A percentile compares a stretch with the other conserved stretches of the same genome.
Conservation (phyloP, 179 eudicot genomes). For the Corrigiola litoralis region DNA sequence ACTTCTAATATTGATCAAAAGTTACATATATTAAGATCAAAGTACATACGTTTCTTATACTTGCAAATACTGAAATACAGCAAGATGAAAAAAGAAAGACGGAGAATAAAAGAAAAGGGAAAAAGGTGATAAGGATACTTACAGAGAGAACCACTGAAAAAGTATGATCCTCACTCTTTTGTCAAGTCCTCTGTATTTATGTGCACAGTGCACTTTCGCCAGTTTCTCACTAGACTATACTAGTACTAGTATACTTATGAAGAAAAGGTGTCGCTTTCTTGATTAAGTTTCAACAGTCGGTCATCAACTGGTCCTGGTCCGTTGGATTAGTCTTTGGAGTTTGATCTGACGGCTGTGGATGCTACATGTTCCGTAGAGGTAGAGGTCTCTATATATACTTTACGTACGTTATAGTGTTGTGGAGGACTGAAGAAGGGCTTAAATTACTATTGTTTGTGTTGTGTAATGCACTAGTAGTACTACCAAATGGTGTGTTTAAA, state of each 20-base stretch:
- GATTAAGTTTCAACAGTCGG: conserved; percentile 7
- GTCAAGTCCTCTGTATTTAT: too few relatives aligned
- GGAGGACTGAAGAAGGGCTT: too few relatives aligned
- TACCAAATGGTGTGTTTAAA: too few relatives aligned
- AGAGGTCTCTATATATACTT: too few relatives aligned
- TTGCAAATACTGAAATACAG: too few relatives aligned
- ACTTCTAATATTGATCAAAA: neutral
- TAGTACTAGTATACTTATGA: neutral
- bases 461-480: too few relatives aligned
- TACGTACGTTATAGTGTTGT: too few relatives aligned
- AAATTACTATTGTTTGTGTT: too few relatives aligned
- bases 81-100: too few relatives aligned
- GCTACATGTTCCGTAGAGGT: too few relatives aligned
- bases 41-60: neutral
- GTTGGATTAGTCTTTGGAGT: conserved; percentile 2
- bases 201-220: too few relatives aligned
- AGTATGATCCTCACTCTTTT: neutral
- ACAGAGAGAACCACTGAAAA: neutral
- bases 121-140: neutral
- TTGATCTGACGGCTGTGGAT: neutral
- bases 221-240: too few relatives aligned
- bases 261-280: neutral
- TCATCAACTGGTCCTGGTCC: conserved; percentile 9
- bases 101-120: neutral
- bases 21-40: neutral